These are phyloP conservation scores for Camelina sativa DNA, from an alignment of 345 rosid genomes.

Conservation along the genomic window DNA sequence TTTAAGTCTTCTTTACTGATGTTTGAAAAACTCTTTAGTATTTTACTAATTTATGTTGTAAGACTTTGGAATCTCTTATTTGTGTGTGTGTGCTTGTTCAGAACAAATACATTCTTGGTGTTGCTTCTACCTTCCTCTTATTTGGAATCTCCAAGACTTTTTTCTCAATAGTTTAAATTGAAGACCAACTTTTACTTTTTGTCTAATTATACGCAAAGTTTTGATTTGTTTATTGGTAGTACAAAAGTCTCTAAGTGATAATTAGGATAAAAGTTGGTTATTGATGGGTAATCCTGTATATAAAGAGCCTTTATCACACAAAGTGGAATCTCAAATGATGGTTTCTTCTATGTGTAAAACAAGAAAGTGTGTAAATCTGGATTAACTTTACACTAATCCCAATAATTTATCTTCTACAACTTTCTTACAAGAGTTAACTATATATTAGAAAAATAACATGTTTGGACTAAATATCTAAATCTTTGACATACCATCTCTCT, in stretches of 20 bases:
- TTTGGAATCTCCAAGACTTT: constrained; percentile 15
- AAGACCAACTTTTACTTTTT: background rate
- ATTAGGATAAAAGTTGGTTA: constrained; percentile 26
- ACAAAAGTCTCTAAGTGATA: constrained; percentile 39
- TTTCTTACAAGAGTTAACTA: constrained; percentile 19
- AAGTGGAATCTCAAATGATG: constrained; percentile 30
- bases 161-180: background rate
- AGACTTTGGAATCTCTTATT: constrained; percentile 20
- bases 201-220: constrained; percentile 2
- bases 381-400: constrained; percentile 36
- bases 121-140: background rate
- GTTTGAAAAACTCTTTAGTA: constrained; percentile 32
- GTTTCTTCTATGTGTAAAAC: background rate
- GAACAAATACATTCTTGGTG: constrained; percentile 23
- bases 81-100: constrained; percentile 27
- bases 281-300: constrained; percentile 16
- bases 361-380: constrained; percentile 6
- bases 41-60: constrained; percentile 34
- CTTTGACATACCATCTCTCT: constrained; percentile 20
- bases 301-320: constrained; percentile 29
- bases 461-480: constrained; percentile 9
- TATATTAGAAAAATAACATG: background rate
- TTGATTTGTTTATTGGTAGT: constrained; percentile 28
- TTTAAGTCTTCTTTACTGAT: constrained; percentile 31
- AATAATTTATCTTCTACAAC: constrained; percentile 17